phyloP scores from a whole-genome alignment of 192 early-diverging fungal species.

The Kappamyces sp. region DNA sequence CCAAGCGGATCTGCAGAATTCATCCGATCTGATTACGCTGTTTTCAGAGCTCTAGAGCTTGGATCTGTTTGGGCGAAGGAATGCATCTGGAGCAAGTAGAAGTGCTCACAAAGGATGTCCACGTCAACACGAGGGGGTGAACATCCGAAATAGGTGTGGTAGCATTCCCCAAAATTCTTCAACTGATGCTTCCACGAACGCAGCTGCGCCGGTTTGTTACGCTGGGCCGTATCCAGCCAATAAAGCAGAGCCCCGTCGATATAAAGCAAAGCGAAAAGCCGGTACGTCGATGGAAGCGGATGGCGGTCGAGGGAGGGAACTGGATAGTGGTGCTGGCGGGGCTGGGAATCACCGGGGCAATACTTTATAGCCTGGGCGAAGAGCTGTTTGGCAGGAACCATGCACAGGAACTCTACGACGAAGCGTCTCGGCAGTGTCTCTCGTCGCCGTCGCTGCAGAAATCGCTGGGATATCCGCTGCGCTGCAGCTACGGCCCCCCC shows the following conservation, averaged over 20 bases:
- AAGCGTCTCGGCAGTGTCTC: conserved; percentile 2
- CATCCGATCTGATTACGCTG: too few species aligned
- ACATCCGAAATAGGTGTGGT: too few species aligned
- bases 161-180: too few species aligned
- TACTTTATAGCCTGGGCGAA: conserved; percentile 9
- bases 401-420: conserved; percentile 11
- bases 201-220: background rate
- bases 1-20: too few species aligned
- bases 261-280: conserved; percentile 1
- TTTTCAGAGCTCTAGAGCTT: too few species aligned
- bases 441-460: background rate
- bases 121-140: too few species aligned
- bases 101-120: background rate
- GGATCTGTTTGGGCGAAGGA: background rate
- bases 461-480: conserved; percentile 6
- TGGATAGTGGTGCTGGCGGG: conserved; percentile 9
- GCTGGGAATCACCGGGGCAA: conserved; percentile 2
- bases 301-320: background rate
- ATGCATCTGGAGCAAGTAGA: background rate
- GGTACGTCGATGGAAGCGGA: conserved; percentile 10
- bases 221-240: conserved; percentile 6
- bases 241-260: conserved; percentile 1
- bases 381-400: conserved; percentile 9
- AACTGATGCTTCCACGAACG: too few species aligned
- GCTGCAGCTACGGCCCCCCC: conserved; percentile 5